Base-by-base conservation (phyloP, 345 rosid genomes). In the Bruguiera parviflora region DNA sequence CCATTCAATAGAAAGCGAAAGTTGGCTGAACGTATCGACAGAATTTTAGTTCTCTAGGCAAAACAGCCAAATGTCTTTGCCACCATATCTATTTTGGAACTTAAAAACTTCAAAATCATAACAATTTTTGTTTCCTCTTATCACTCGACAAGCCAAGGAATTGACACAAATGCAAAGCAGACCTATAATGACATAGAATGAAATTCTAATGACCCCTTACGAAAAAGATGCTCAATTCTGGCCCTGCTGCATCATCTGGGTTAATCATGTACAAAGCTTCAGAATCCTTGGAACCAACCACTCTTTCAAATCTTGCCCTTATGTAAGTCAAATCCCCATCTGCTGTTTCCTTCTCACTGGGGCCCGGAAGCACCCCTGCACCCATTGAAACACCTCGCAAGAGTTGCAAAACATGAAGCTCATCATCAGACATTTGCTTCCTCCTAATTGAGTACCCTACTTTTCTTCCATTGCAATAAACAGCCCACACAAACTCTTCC, bases 401-500 rank as follows among this genome's bases (percentile, higher is more conserved):
- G 18, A 85, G 87, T 72, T 91, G 91, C 89, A 89, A 87, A 63
- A 94, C 98, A 70, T 92, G 89, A 66, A 81, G 79, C 70, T 94
- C 98, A 27, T 94, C 97, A 5, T 91, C 97, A 3, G 90, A 82
- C 89, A 91, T 80, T 70, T 84, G 84, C 79, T 86, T 91, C 83
- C 98, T 83, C 82, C 98, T 71, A 32, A 94, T 94, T 3, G 88
- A 89, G 78, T 91, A 91, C 33, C 98, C 98, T 2, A 84, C 69
- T 58, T 94, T 94, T 56, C 96, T 80, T 18, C 98, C 98, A 53
- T 94, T 94, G 68, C 97, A 91, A 53, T 88, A 94, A 39, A 91
- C 89, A 25, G 87, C 97, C 97, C 98, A 94, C 21, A 91, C 96
- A n/a, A 65, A 91, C 74, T 94, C 98, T 74, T 94, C 98, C 78